These are phyloP conservation scores for Pseudopediastrum boryanum DNA, from an alignment of 139 green algal genomes.

Conservation along the genomic window DNA sequence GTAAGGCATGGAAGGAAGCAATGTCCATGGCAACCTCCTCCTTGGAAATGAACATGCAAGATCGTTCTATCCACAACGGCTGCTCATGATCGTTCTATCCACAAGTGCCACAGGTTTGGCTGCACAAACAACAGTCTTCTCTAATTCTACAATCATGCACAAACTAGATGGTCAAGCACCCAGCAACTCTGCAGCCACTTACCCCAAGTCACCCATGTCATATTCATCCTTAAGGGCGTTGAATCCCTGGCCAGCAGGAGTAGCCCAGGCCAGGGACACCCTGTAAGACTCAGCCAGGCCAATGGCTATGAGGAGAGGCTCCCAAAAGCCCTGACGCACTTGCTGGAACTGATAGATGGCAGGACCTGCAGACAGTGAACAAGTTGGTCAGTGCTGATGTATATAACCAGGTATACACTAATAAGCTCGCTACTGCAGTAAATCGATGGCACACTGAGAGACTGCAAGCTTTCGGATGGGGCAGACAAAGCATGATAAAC, in stretches of 20 bases:
- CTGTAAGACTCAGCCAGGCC: conserved; percentile 73
- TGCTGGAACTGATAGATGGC: conserved; percentile 87
- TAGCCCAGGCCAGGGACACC: conserved; percentile 66
- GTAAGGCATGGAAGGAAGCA: too few species aligned
- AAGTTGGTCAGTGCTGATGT: background rate
- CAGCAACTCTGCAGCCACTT: background rate
- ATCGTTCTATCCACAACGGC: too few species aligned
- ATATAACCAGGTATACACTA: conserved; percentile 5
- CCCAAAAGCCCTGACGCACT: conserved; percentile 63
- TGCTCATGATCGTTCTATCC: too few species aligned
- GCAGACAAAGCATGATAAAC: background rate
- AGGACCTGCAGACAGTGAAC: conserved; percentile 43
- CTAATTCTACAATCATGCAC: too few species aligned
- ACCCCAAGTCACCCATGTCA: conserved; percentile 64
- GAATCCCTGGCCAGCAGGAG: conserved; percentile 59
- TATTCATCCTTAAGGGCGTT: conserved; percentile 60
- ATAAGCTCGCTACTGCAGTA: too few species aligned
- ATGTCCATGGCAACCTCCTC: too few species aligned
- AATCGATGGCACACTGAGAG: too few species aligned
- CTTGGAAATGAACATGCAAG: too few species aligned
- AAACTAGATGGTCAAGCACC: background rate
- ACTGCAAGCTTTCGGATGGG: too few species aligned
- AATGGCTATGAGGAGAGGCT: conserved; percentile 74
- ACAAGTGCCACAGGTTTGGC: too few species aligned
- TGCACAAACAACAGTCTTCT: too few species aligned